A percentile compares a stretch with the other conserved stretches of the same genome.
These are phyloP conservation scores for Hypholoma sublateritium DNA, from an alignment of 768 basidiomycete genomes.

Conservation along the genomic window DNA sequence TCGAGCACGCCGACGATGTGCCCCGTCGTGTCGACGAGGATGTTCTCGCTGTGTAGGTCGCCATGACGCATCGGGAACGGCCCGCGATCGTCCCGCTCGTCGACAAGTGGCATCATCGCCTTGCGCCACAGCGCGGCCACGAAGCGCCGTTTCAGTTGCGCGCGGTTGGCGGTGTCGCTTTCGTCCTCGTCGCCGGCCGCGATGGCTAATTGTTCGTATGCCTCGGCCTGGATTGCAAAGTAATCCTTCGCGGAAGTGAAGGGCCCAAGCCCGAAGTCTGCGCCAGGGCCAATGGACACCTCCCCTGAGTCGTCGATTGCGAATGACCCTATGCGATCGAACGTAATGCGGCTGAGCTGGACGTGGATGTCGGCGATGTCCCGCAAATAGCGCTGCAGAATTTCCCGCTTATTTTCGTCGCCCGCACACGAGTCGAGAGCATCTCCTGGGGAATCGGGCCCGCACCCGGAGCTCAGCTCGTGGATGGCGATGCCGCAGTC, in stretches of 20 bases:
- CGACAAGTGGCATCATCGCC: conserved; percentile 42
- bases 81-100: conserved; percentile 35
- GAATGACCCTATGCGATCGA: conserved; percentile 39
- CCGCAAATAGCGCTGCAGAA: conserved; percentile 36
- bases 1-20: conserved; percentile 42
- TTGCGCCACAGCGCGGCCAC: conserved; percentile 38
- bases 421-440: conserved; percentile 29
- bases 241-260: conserved; percentile 40
- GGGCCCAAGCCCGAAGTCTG: conserved; percentile 42
- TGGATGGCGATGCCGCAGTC: conserved; percentile 39
- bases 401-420: conserved; percentile 33
- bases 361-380: conserved; percentile 43
- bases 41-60: conserved; percentile 41
- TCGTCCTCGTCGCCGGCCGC: conserved; percentile 30
- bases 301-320: conserved; percentile 31
- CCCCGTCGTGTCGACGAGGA: conserved; percentile 37
- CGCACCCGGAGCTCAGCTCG: conserved; percentile 24
- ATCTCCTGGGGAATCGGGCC: conserved; percentile 17
- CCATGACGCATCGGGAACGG: conserved; percentile 44
- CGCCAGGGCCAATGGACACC: conserved; percentile 37
- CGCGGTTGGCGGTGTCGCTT: conserved; percentile 21
- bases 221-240: conserved; percentile 38
- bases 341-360: conserved; percentile 38
- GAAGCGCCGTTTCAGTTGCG: conserved; percentile 34
- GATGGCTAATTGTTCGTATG: conserved; percentile 38